Conservation (phyloP, 352 stramenopile species). For the Phytophthora podocarpi region DNA sequence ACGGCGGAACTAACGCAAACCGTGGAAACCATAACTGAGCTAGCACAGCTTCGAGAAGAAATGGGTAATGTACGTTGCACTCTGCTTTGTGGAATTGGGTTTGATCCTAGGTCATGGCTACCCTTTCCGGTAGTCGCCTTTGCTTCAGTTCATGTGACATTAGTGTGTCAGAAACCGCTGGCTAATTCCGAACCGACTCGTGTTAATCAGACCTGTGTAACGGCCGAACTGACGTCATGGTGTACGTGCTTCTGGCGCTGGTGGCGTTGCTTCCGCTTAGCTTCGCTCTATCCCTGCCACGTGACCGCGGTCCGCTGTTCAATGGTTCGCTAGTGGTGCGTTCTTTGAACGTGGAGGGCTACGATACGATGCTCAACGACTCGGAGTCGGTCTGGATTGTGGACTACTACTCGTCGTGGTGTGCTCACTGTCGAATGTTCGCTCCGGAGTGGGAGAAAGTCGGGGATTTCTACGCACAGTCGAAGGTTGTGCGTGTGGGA, state of each 20-base stretch:
- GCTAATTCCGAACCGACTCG: constrained; percentile 18
- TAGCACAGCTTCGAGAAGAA: constrained; percentile 55
- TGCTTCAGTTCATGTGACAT: constrained; percentile 7
- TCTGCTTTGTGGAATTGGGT: constrained; percentile 61
- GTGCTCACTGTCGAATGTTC: constrained; percentile 72
- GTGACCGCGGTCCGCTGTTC: constrained; percentile 55
- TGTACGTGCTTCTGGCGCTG: constrained; percentile 8
- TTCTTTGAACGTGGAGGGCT: constrained; percentile 40
- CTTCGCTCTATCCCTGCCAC: constrained; percentile 4
- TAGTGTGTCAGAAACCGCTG: not conserved
- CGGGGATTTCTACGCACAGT: constrained; percentile 56
- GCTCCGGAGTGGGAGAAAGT: constrained; percentile 72
- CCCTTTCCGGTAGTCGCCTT: constrained; percentile 3
- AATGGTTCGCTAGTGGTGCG: constrained; percentile 52
- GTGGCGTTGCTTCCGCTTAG: not conserved
- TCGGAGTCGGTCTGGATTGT: constrained; percentile 65
- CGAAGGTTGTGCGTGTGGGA: constrained; percentile 50
- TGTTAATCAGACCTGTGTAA: constrained; percentile 5
- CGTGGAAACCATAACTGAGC: constrained; percentile 49
- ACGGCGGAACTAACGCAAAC: constrained; percentile 48
- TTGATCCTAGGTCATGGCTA: constrained; percentile 36
- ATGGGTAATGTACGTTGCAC: constrained; percentile 51
- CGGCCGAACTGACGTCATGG: not conserved
- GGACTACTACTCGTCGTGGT: constrained; percentile 84
- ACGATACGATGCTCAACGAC: constrained; percentile 43